These are phyloP conservation scores for Aureobasidium subglaciale DNA, from an alignment of 2,329 filamentous ascomycete genomes.

Conservation along the genomic window DNA sequence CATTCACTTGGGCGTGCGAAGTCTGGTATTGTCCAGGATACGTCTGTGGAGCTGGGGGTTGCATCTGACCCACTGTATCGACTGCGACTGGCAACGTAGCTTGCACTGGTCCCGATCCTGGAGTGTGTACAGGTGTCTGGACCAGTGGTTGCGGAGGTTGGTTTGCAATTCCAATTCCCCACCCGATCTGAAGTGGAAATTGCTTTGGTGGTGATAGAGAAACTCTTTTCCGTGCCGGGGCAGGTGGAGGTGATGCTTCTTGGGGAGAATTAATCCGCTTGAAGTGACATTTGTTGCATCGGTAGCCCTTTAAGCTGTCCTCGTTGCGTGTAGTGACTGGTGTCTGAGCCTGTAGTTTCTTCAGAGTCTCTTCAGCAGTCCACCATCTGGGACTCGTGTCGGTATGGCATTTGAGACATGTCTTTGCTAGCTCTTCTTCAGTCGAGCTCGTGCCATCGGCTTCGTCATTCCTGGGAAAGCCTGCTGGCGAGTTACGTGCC, in stretches of 20 bases:
- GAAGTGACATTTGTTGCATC: constrained; percentile 46
- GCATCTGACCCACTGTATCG: constrained; percentile 15
- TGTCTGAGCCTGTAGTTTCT: background rate
- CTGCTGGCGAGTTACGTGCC: constrained; percentile 26
- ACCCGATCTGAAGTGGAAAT: constrained; percentile 22
- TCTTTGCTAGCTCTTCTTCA: constrained; percentile 27
- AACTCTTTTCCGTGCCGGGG: constrained; percentile 16
- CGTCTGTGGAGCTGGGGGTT: constrained; percentile 16
- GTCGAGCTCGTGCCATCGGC: constrained; percentile 27
- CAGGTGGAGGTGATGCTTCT: constrained; percentile 20
- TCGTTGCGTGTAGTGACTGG: background rate
- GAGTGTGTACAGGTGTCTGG: background rate
- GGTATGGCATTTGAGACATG: constrained; percentile 43
- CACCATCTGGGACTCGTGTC: constrained; percentile 63
- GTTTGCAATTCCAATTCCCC: constrained; percentile 7
- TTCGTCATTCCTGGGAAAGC: constrained; percentile 25
- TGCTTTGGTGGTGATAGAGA: constrained; percentile 22
- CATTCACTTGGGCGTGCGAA: background rate
- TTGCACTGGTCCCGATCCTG: background rate
- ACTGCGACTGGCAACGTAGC: constrained; percentile 20
- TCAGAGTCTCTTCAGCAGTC: constrained; percentile 4
- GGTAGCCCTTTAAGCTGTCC: constrained; percentile 23
- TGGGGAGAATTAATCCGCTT: constrained; percentile 35
- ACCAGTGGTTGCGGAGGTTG: background rate
- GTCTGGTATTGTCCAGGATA: constrained; percentile 19